Evolutionary conservation across 768 basidiomycete species (phyloP).

Genomic region (Boletus rubroflammeus): DNA sequence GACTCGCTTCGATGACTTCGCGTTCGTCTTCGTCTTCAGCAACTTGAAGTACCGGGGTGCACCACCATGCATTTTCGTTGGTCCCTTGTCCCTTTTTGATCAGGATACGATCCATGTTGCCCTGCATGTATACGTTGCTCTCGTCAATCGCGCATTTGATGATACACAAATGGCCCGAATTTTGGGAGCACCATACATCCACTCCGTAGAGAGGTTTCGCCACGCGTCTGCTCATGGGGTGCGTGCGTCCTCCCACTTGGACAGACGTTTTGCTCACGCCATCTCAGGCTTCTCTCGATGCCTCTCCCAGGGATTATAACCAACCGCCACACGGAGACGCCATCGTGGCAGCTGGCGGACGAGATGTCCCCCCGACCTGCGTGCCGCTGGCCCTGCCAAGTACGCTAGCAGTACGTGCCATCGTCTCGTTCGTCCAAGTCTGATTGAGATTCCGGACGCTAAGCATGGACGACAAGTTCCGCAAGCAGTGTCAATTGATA

Average conservation of each 20-base stretch:
- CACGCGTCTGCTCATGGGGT: constrained; percentile 2
- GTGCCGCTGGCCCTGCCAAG: too few species aligned
- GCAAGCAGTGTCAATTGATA: too few species aligned
- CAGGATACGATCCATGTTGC: not conserved
- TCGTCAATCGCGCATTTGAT: not conserved
- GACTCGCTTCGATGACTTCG: too few species aligned
- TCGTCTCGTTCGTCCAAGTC: too few species aligned
- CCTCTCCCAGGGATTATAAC: not conserved
- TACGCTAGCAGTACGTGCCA: too few species aligned
- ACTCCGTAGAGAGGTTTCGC: not conserved
- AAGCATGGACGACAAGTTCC: too few species aligned
- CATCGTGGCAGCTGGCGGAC: too few species aligned
- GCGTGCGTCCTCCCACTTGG: not conserved
- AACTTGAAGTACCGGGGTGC: not conserved
- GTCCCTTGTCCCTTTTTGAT: not conserved
- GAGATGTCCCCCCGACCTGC: too few species aligned
- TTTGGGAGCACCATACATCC: not conserved
- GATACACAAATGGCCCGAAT: not conserved
- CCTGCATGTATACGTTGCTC: not conserved
- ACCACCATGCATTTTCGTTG: not conserved
- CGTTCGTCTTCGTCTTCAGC: too few species aligned
- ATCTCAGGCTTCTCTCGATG: not conserved
- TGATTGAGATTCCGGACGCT: too few species aligned
- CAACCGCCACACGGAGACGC: too few species aligned
- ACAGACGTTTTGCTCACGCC: not conserved